A percentile compares a stretch with the other conserved stretches of the same genome.
These are phyloP conservation scores for Agrocybe chaxingu DNA, from an alignment of 768 basidiomycete species.

Conservation along the genomic window DNA sequence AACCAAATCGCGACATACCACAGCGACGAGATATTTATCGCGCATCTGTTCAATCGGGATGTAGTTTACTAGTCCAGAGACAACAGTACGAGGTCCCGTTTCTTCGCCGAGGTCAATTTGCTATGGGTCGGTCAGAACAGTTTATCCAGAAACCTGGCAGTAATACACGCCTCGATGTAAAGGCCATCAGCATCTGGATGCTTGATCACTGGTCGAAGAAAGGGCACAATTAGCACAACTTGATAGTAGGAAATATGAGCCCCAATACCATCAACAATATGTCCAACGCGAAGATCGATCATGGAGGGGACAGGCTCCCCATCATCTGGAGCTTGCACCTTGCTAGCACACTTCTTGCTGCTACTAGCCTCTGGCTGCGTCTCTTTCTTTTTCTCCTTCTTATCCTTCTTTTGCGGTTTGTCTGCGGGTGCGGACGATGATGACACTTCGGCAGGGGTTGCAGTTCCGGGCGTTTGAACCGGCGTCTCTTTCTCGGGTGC, in stretches of 20 bases:
- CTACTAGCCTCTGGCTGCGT: conserved; percentile 32
- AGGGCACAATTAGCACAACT: not conserved
- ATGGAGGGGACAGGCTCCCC: conserved; percentile 91
- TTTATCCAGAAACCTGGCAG: not conserved
- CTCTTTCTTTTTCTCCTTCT: conserved; percentile 60
- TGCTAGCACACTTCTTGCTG: conserved; percentile 36
- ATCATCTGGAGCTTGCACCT: conserved; percentile 58
- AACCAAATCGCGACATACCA: conserved; percentile 45
- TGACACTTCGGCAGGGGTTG: conserved; percentile 18
- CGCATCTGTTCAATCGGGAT: conserved; percentile 94
- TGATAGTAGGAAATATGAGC: not conserved
- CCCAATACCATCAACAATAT: conserved; percentile 80
- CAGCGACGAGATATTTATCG: conserved; percentile 77
- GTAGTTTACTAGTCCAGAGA: conserved; percentile 95
- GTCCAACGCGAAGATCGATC: conserved; percentile 95
- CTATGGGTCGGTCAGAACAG: conserved; percentile 33
- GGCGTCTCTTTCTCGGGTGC: conserved; percentile 20
- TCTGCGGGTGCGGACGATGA: conserved; percentile 14
- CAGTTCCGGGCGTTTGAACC: conserved; percentile 19
- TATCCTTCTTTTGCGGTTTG: conserved; percentile 48
- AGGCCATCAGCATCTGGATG: conserved; percentile 97
- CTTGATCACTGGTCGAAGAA: conserved; percentile 65
- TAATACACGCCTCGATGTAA: conserved; percentile 77
- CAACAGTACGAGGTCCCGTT: conserved; percentile 91
- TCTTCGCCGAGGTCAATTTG: conserved; percentile 97